phyloP scores from a whole-genome alignment of 2,329 filamentous ascomycete genomes.

The Pseudocercospora musae region DNA sequence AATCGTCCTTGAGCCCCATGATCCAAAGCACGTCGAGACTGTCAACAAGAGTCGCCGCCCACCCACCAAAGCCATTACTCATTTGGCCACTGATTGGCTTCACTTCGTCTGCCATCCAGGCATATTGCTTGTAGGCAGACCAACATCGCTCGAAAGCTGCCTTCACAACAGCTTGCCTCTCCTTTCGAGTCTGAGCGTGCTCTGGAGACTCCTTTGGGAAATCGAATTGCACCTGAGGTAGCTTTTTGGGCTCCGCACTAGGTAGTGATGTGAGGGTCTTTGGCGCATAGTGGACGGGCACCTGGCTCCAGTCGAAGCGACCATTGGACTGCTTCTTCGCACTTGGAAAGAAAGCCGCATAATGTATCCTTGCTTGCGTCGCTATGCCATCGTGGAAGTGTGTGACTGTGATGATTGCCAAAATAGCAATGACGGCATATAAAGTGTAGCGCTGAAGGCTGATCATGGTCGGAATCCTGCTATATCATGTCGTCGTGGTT shows the following conservation, averaged over 20 bases:
- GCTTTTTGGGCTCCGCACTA: constrained; percentile 34
- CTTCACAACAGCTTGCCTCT: constrained; percentile 39
- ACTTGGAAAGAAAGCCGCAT: constrained; percentile 18
- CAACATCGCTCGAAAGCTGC: constrained; percentile 45
- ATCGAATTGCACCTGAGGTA: constrained; percentile 44
- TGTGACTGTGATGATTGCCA: constrained; percentile 38
- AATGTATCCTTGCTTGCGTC: constrained; percentile 14
- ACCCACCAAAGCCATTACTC: constrained; percentile 46
- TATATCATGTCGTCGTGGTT: constrained; percentile 1
- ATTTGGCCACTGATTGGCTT: constrained; percentile 42
- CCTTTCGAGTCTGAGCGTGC: constrained; percentile 33
- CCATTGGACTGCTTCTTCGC: constrained; percentile 14
- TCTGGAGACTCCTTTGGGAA: constrained; percentile 39
- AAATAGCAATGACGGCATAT: constrained; percentile 35
- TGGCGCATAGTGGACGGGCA: constrained; percentile 42
- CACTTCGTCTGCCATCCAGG: constrained; percentile 51
- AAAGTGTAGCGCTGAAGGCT: constrained; percentile 38
- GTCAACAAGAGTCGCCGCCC: constrained; percentile 45
- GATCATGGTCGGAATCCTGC: constrained; percentile 34
- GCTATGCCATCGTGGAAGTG: constrained; percentile 32
- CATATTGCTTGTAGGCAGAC: constrained; percentile 43
- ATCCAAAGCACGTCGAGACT: constrained; percentile 13
- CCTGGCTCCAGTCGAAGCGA: constrained; percentile 40
- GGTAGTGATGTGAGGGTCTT: constrained; percentile 38
- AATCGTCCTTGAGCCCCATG: constrained; percentile 44